These are phyloP conservation scores for Tremellales sp. DNA, from an alignment of 1,284 basidiomycete species.

Conservation along the genomic window DNA sequence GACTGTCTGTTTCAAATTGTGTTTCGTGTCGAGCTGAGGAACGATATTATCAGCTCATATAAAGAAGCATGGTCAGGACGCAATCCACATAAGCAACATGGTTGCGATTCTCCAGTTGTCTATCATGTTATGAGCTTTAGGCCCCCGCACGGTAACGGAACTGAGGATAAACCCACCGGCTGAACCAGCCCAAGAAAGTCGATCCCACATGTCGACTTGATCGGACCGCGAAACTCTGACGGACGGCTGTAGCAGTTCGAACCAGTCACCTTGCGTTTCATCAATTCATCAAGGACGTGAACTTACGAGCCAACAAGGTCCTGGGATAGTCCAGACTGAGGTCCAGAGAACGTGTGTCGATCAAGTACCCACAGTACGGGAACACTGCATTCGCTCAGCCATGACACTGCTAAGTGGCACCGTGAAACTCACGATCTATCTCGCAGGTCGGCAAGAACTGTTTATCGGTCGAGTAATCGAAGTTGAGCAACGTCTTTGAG, in stretches of 20 bases:
- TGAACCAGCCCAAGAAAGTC: constrained; percentile 43
- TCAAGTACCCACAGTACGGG: constrained; percentile 82
- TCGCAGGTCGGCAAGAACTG: constrained; percentile 22
- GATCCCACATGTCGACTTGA: constrained; percentile 28
- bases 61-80: constrained; percentile 61
- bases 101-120: constrained; percentile 48
- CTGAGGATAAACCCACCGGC: constrained; percentile 18
- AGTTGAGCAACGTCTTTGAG: constrained; percentile 74
- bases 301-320: constrained; percentile 59
- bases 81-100: constrained; percentile 42
- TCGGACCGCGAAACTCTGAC: constrained; percentile 45
- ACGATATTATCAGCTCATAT: background rate
- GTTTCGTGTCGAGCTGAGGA: constrained; percentile 58
- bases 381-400: constrained; percentile 59
- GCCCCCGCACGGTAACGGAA: background rate
- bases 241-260: constrained; percentile 26
- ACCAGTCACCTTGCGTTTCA: background rate
- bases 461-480: constrained; percentile 25
- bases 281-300: background rate
- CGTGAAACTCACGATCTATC: constrained; percentile 10
- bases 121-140: constrained; percentile 2
- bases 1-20: constrained; percentile 64
- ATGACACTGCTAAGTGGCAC: background rate
- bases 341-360: constrained; percentile 70
- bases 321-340: constrained; percentile 70